Evolutionary conservation across 202 grass and related monocot species (phyloP).

Genomic region (Digitaria exilis): DNA sequence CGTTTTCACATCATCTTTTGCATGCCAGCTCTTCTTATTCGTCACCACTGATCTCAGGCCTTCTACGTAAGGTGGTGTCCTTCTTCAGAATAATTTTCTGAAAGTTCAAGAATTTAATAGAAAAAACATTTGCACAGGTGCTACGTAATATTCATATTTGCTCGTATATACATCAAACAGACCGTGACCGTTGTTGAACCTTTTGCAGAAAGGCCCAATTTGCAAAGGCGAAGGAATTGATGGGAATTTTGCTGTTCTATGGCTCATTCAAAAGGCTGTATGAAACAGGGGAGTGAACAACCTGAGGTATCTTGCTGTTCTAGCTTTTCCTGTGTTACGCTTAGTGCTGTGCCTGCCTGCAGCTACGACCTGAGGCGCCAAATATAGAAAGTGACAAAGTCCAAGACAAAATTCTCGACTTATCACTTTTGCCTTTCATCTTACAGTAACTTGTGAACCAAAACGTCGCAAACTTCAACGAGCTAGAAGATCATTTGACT

Average conservation of each 20-base stretch:
- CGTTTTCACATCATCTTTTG: constrained; percentile 13
- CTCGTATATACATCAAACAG: neutral
- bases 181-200: neutral
- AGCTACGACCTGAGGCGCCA: constrained; percentile 3
- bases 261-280: constrained; percentile 14
- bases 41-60: too few relatives aligned
- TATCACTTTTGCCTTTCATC: neutral
- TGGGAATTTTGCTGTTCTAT: neutral
- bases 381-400: constrained; percentile 30
- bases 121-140: neutral
- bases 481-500: constrained; percentile 11
- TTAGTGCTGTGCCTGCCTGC: neutral
- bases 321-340: neutral
- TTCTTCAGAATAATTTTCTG: neutral
- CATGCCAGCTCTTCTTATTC: neutral
- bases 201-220: neutral
- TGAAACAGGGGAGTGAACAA: neutral
- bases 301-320: neutral
- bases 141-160: neutral
- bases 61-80: neutral
- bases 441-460: neutral
- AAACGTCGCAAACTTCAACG: neutral
- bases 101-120: neutral
- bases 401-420: constrained; percentile 1
- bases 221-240: neutral